Evolutionary conservation across 2,329 filamentous ascomycete species (phyloP).

Genomic region (Cladophialophora bantiana): DNA sequence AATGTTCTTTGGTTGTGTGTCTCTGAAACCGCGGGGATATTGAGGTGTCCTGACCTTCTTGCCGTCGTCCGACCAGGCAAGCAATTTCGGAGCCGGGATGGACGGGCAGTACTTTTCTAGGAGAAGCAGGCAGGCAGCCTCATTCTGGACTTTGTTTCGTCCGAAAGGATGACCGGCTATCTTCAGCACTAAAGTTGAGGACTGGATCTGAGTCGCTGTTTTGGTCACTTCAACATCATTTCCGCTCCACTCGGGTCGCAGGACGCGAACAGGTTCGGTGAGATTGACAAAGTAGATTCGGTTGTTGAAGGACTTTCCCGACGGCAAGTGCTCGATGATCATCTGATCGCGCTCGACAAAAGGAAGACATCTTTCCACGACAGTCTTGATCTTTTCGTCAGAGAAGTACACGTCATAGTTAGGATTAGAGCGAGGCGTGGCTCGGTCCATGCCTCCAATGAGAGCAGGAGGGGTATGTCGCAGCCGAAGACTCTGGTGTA

Average conservation of each 20-base stretch:
- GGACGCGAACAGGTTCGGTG: slow-evolving; percentile 15
- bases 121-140: slow-evolving; percentile 32
- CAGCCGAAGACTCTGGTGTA: slow-evolving; percentile 9
- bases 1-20: slow-evolving; percentile 13
- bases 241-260: slow-evolving; percentile 21
- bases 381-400: slow-evolving; percentile 31
- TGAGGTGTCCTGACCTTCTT: slow-evolving; percentile 28
- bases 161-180: slow-evolving; percentile 32
- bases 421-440: slow-evolving; percentile 32
- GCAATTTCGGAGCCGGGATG: slow-evolving; percentile 29
- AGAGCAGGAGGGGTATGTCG: slow-evolving; percentile 2
- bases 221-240: slow-evolving; percentile 17
- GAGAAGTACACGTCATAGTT: slow-evolving; percentile 37
- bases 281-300: slow-evolving; percentile 38
- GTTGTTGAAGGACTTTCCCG: slow-evolving; percentile 38
- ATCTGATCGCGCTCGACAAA: slow-evolving; percentile 29
- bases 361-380: slow-evolving; percentile 30
- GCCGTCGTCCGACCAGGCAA: slow-evolving; percentile 38
- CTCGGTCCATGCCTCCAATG: slow-evolving; percentile 9
- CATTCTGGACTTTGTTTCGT: slow-evolving; percentile 35
- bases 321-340: slow-evolving; percentile 27
- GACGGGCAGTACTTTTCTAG: slow-evolving; percentile 36
- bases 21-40: slow-evolving; percentile 26
- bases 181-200: slow-evolving; percentile 32
- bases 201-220: slow-evolving; percentile 12